Evolutionary conservation across 164 flowering plant genomes (phyloP), one percentile per base, ranked within the genome.

Genomic region (Vitis rupestris): DNA sequence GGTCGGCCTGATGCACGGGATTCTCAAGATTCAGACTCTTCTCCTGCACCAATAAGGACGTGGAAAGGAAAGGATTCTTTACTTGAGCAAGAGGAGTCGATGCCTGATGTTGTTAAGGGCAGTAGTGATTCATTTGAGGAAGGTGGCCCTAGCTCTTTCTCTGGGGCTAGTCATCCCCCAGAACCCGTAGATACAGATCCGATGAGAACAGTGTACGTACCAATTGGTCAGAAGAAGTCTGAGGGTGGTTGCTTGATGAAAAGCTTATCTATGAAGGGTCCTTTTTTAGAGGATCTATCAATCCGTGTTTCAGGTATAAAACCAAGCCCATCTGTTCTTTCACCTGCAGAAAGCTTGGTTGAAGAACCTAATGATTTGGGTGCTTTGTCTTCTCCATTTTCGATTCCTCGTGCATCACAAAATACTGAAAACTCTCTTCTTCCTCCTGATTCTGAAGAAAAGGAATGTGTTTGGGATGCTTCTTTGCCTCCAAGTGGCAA

Each of bases 401-500:
- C 79, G 23, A 73, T 69, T 73, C 81, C 87, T 65, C 84, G 85
- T 47, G 89, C 87, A 29, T 86, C 90, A 58, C 90, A 84, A 47
- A 85, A 83, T 70, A 80, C 84, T 54, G 94, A 87, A 16, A 81
- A 61, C 67, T 70, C 83, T 50, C 76, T 72, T 57, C 77, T 78
- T 65, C 83, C 82, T 3, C 82, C 71, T 2, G 92, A 85, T 59
- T 74, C 92, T 31, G 93, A 88, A 12, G 97, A 93, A 74, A 86
- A 83, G 76, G 98, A 88, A 74, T 90, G 96, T 68, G 84, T 91
- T 29, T 94, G 98, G 98, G 98, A 94, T 83, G 86, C 94, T 77
- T 93, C 95, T 63, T 85, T 93, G 85, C 98, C 98, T 67, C 89
- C 98, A 29, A 91, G 98, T 83, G 91, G 93, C 58, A 92, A 89